These are phyloP conservation scores for Truncatella angustata DNA, from an alignment of 2,329 filamentous ascomycete genomes.

Conservation along the genomic window DNA sequence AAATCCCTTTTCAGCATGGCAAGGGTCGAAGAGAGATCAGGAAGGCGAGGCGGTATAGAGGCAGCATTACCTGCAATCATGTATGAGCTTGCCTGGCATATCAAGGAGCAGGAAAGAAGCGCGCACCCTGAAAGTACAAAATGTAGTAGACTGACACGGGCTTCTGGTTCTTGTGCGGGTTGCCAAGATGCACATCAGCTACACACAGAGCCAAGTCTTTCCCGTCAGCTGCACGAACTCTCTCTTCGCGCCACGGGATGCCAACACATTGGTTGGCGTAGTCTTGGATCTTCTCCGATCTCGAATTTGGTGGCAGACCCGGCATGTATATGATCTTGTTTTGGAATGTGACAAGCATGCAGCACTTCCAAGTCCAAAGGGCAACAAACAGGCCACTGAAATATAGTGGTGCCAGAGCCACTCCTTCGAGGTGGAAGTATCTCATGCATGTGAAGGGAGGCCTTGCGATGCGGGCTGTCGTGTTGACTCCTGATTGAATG, in stretches of 20 bases:
- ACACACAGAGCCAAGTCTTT: conserved; percentile 63
- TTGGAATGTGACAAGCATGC: conserved; percentile 75
- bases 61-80: conserved; percentile 52
- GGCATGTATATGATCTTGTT: conserved; percentile 84
- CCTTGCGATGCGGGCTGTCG: conserved; percentile 16
- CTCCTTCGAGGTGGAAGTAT: conserved; percentile 33
- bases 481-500: conserved; percentile 18
- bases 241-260: conserved; percentile 66
- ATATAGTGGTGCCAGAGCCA: conserved; percentile 63
- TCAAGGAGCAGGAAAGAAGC: no score
- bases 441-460: conserved; percentile 22
- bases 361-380: conserved; percentile 66
- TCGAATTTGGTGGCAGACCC: conserved; percentile 68
- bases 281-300: conserved; percentile 64
- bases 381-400: conserved; percentile 64
- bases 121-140: conserved; percentile 54
- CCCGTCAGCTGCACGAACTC: conserved; percentile 60
- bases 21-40: conserved; percentile 53
- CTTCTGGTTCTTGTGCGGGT: conserved; percentile 9
- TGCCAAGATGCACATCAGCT: conserved; percentile 36
- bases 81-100: conserved; percentile 8
- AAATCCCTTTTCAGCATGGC: conserved; percentile 39
- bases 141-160: conserved; percentile 45
- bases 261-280: conserved; percentile 59
- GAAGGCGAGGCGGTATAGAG: conserved; percentile 55